These are phyloP conservation scores for Teratosphaeria viscida DNA, from an alignment of 2,329 filamentous ascomycete genomes.

Conservation along the genomic window DNA sequence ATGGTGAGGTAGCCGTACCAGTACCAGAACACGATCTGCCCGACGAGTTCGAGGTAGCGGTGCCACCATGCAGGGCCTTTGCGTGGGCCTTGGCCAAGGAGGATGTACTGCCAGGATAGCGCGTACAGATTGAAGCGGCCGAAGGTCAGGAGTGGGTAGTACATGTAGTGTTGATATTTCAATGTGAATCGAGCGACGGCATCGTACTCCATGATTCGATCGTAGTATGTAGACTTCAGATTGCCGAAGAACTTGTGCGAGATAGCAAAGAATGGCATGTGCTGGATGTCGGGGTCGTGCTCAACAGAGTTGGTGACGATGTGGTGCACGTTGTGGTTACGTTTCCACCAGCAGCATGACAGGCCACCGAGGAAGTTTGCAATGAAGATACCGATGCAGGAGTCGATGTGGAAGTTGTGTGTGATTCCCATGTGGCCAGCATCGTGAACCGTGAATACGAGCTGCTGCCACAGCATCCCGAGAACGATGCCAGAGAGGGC, in stretches of 20 bases:
- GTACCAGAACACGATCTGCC: constrained; percentile 56
- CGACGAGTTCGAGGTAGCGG: constrained; percentile 53
- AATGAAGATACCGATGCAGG: constrained; percentile 77
- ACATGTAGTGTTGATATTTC: constrained; percentile 53
- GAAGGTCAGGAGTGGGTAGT: constrained; percentile 55
- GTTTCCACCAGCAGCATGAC: constrained; percentile 94
- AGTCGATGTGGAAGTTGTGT: constrained; percentile 74
- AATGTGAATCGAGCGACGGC: constrained; percentile 49
- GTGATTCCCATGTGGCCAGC: constrained; percentile 97
- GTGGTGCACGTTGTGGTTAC: constrained; percentile 91
- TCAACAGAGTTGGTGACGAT: constrained; percentile 92
- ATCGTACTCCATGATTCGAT: constrained; percentile 55
- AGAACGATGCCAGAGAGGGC: constrained; percentile 61
- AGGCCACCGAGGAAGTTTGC: constrained; percentile 83
- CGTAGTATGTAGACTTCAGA: constrained; percentile 55
- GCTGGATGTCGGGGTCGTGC: constrained; percentile 87
- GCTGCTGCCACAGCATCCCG: constrained; percentile 84
- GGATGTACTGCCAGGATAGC: constrained; percentile 55
- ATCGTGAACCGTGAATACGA: constrained; percentile 90
- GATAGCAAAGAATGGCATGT: constrained; percentile 59
- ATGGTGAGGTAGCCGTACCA: constrained; percentile 58
- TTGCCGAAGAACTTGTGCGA: constrained; percentile 55
- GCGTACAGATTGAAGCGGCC: constrained; percentile 65
- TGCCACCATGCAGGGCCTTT: constrained; percentile 58
- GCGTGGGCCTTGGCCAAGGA: constrained; percentile 44